Percentiles rank a stretch among this genome's conserved stretches.
phyloP scores from a whole-genome alignment of 257 asterid genomes.

The Solanum chiquidenum region DNA sequence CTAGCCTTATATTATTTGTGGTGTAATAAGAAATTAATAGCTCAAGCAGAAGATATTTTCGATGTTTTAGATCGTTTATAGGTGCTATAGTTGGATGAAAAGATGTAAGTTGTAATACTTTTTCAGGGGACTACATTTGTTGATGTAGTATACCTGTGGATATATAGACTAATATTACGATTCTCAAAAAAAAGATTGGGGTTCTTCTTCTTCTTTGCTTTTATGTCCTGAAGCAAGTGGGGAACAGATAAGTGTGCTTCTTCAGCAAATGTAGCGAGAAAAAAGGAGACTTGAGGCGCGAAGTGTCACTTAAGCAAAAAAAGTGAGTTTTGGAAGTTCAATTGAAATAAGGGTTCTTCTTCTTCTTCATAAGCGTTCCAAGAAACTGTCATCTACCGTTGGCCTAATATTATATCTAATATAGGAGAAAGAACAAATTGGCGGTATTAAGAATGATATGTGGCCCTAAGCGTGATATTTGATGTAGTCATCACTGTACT shows the following conservation, averaged over 20 bases:
- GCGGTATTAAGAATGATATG: not conserved
- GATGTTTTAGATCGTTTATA: not conserved
- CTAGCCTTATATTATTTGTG: not conserved
- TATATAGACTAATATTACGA: no score
- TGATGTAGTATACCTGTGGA: not conserved
- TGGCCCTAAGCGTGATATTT: not conserved
- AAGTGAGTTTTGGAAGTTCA: not conserved
- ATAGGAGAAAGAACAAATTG: not conserved
- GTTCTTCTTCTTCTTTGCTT: not conserved
- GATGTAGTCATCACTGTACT: not conserved
- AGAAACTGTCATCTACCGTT: not conserved
- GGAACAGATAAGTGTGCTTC: not conserved
- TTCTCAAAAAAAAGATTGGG: not conserved
- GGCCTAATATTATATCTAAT: not conserved
- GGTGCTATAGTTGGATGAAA: not conserved
- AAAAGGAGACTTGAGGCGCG: not conserved
- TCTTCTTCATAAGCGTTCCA: not conserved
- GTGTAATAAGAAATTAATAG: not conserved
- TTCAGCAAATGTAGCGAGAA: not conserved
- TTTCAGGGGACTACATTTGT: not conserved
- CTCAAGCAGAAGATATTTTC: not conserved
- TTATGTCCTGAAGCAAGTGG: not conserved
- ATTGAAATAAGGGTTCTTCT: not conserved
- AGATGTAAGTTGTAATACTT: not conserved
- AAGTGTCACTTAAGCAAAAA: not conserved